phyloP scores from a whole-genome alignment of 768 basidiomycete genomes.

The Tricholomella constricta region DNA sequence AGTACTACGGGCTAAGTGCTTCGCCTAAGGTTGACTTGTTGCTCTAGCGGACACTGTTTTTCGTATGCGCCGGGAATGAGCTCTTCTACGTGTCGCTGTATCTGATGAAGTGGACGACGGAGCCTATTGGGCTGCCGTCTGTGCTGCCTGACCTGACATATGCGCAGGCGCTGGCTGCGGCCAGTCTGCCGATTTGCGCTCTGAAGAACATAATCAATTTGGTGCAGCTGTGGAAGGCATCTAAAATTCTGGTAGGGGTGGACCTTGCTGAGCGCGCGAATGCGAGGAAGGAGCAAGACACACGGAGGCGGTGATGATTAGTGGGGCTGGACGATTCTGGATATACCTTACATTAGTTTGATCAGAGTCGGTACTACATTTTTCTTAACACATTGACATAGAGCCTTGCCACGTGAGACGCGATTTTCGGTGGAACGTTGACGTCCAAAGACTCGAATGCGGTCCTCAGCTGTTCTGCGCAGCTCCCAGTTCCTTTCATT shows the following conservation, averaged over 20 bases:
- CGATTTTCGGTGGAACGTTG: background rate
- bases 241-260: conserved; percentile 91
- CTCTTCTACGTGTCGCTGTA: conserved; percentile 94
- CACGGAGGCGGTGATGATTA: conserved; percentile 4
- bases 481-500: conserved; percentile 40
- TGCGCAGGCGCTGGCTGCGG: conserved; percentile 68
- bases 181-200: conserved; percentile 68
- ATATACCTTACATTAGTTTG: background rate
- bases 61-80: conserved; percentile 95
- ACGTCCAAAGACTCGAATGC: conserved; percentile 29
- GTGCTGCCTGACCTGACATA: conserved; percentile 55
- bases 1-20: conserved; percentile 30
- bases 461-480: conserved; percentile 39
- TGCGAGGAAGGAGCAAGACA: conserved; percentile 47
- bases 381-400: background rate
- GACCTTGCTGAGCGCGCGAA: conserved; percentile 85
- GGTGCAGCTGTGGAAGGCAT: conserved; percentile 98
- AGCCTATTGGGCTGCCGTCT: conserved; percentile 60
- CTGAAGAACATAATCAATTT: conserved; percentile 92
- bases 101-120: conserved; percentile 82
- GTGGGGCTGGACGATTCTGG: background rate
- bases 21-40: conserved; percentile 1
- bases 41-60: conserved; percentile 82
- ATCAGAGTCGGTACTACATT: conserved; percentile 1
- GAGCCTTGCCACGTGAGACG: conserved; percentile 16